Conservation (phyloP, 1,284 basidiomycete genomes). For the Rhodotorula sp. region DNA sequence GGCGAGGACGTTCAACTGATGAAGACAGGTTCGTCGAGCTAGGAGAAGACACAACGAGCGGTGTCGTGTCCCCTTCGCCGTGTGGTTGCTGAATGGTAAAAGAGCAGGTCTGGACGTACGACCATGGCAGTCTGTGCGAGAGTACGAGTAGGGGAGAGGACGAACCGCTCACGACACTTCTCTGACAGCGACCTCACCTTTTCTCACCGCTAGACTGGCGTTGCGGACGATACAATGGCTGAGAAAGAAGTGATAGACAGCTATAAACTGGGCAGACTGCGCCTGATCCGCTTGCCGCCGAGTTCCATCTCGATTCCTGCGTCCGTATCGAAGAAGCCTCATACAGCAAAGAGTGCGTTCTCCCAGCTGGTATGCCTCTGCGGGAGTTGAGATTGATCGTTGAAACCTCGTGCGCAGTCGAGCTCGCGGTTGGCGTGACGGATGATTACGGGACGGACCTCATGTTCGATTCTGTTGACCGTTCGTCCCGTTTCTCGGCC, state of each 20-base stretch:
- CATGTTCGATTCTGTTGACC: constrained; percentile 22
- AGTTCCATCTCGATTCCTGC: constrained; percentile 4
- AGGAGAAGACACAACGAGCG: too few species aligned
- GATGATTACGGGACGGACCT: constrained; percentile 36
- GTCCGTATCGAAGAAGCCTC: neutral
- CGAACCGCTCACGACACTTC: neutral
- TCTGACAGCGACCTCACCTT: neutral
- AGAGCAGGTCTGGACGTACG: too few species aligned
- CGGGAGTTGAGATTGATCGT: neutral
- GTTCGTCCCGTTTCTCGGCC: constrained; percentile 5
- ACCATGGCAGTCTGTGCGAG: too few species aligned
- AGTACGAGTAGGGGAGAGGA: neutral
- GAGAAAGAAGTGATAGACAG: neutral
- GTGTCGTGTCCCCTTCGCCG: too few species aligned
- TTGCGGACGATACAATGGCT: neutral
- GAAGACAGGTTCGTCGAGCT: neutral
- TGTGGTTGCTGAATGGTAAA: too few species aligned
- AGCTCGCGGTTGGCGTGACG: constrained; percentile 23
- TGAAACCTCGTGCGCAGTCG: constrained; percentile 10
- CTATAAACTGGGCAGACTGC: constrained; percentile 25
- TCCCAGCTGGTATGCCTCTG: too few species aligned
- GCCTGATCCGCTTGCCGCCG: constrained; percentile 31
- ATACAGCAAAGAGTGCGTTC: neutral
- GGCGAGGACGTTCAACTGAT: neutral
- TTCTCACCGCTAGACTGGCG: neutral